Conservation (phyloP, 2,329 filamentous ascomycete species). For the Diaporthe citriasiana region DNA sequence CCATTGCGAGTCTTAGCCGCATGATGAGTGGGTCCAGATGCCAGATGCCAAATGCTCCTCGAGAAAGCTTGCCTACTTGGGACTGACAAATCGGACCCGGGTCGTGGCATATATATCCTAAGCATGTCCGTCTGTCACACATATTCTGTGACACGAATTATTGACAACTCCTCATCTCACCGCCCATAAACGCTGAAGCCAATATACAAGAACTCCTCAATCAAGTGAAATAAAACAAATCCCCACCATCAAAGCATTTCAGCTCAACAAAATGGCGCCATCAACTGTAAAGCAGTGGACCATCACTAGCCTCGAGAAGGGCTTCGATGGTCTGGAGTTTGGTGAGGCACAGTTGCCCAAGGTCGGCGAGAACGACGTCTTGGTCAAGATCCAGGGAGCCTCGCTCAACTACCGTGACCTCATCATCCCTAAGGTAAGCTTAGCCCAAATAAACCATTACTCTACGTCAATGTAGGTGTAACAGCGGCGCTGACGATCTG, state of each 20-base stretch:
- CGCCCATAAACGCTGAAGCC: not conserved
- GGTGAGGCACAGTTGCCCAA: constrained; percentile 69
- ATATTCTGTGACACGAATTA: not conserved
- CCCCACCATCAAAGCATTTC: not conserved
- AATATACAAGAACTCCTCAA: not conserved
- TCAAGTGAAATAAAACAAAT: not conserved
- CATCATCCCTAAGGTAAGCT: constrained; percentile 58
- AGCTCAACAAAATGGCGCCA: constrained; percentile 43
- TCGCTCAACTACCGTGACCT: constrained; percentile 70
- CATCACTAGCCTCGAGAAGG: constrained; percentile 63
- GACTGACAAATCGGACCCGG: constrained; percentile 24
- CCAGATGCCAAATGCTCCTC: constrained; percentile 34
- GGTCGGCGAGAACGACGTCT: constrained; percentile 78
- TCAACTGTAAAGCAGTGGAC: constrained; percentile 70
- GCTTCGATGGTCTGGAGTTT: constrained; percentile 72
- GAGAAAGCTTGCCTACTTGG: constrained; percentile 36
- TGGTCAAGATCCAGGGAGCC: constrained; percentile 73
- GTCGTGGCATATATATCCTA: constrained; percentile 25
- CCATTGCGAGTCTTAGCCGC: constrained; percentile 28
- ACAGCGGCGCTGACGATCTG: constrained; percentile 25
- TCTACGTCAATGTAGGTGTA: not conserved
- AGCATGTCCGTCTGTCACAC: constrained; percentile 5
- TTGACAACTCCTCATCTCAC: not conserved
- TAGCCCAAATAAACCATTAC: not conserved
- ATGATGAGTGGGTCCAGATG: constrained; percentile 29